A percentile compares a stretch with the other conserved stretches of the same genome.
Evolutionary conservation across 2,329 filamentous ascomycete genomes (phyloP).

Genomic region (Claviceps cyperi): DNA sequence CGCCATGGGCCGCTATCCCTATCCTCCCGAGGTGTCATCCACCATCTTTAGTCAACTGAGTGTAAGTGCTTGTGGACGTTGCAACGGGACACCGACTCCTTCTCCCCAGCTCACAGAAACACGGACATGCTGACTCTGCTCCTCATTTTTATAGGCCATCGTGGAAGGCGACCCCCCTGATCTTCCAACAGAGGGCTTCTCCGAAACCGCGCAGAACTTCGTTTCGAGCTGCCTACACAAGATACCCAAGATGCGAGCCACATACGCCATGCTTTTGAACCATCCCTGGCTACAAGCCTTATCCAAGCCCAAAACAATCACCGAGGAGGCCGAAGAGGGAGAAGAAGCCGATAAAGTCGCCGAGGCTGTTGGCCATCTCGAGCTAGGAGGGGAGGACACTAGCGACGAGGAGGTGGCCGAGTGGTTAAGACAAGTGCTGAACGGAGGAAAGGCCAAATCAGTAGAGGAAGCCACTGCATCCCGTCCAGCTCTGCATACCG

Average conservation of each 20-base stretch:
- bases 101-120: not conserved
- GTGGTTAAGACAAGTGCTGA: conserved; percentile 67
- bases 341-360: conserved; percentile 30
- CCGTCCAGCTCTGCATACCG: conserved; percentile 71
- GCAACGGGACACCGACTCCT: too few species aligned
- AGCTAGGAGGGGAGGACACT: conserved; percentile 22
- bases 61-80: conserved; percentile 39
- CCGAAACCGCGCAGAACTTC: conserved; percentile 69
- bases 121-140: conserved; percentile 4
- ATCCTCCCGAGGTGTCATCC: conserved; percentile 91
- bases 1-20: conserved; percentile 85
- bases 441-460: conserved; percentile 36
- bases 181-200: conserved; percentile 66
- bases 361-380: conserved; percentile 29
- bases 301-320: conserved; percentile 60
- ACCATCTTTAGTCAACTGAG: conserved; percentile 97
- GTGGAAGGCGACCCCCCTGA: conserved; percentile 92
- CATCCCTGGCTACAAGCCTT: conserved; percentile 77
- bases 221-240: conserved; percentile 86
- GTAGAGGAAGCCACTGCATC: conserved; percentile 31
- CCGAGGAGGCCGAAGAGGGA: conserved; percentile 53
- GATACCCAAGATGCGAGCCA: conserved; percentile 80
- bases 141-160: conserved; percentile 53
- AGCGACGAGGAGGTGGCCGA: conserved; percentile 71
- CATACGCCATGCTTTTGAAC: conserved; percentile 75